These are phyloP conservation scores for Aristolochia fimbriata DNA, from an alignment of 164 flowering plant species.

Conservation along the genomic window DNA sequence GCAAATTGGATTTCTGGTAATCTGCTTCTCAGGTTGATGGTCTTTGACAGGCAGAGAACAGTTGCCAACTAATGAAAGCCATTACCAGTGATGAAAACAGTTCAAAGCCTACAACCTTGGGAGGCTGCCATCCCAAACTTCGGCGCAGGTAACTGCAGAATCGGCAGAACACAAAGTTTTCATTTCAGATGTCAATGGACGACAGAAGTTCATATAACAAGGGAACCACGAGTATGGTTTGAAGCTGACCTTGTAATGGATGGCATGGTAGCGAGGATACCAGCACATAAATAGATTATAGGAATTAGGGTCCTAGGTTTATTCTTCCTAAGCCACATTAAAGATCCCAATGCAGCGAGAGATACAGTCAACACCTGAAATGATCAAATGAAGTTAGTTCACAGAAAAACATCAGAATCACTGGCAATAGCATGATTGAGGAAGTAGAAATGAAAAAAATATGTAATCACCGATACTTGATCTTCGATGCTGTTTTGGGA, in stretches of 20 bases:
- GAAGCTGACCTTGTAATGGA: conserved; percentile 69
- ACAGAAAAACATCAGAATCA: background rate
- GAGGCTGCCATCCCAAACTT: conserved; percentile 84
- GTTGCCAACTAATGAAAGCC: conserved; percentile 90
- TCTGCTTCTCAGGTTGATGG: conserved; percentile 42
- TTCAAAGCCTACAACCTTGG: conserved; percentile 82
- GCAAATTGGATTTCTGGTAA: background rate
- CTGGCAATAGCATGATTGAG: background rate
- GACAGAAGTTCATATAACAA: background rate
- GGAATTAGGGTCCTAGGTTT: conserved; percentile 86
- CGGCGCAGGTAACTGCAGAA: conserved; percentile 75
- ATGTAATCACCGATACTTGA: background rate
- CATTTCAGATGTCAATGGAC: no score
- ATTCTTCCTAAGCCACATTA: conserved; percentile 98
- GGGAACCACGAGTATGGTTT: background rate
- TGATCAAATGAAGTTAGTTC: background rate
- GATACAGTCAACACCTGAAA: conserved; percentile 78
- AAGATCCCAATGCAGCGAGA: conserved; percentile 91
- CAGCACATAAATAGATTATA: conserved; percentile 78
- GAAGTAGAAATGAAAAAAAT: background rate
- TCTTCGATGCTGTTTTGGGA: no score
- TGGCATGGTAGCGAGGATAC: conserved; percentile 90
- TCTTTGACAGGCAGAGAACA: conserved; percentile 81
- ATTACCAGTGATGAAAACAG: conserved; percentile 64
- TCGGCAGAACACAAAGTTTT: background rate